Evolutionary conservation across 164 flowering plant genomes (phyloP), one percentile per base, ranked within the genome.

Genomic region (Tetrastigma voinierianum): DNA sequence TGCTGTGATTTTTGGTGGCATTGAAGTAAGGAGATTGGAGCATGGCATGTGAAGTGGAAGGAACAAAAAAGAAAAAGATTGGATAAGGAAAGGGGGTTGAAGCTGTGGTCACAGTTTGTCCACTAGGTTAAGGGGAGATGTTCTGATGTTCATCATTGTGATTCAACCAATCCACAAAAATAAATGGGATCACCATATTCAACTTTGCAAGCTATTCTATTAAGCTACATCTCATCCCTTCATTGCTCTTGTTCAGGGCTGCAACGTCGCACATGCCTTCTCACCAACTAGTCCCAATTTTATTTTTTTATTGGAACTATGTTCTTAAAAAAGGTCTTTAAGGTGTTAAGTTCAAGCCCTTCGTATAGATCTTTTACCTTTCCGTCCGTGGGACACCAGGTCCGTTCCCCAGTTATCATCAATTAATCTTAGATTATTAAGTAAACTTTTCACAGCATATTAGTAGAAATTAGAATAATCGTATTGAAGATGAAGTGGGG

Each of bases 41-140:
- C 71, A 57, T 43, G 53, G 80, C 76, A 74, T 80, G 80, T 79
- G 82, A 67, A 46, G 73, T 23, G 51, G 48, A 62, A 51, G 48
- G 61, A 51, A 62, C 48, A 52, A 21, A 20, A 52, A 13, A 49
- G 49, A 56, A 25, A 64, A 23, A 45, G 62, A 67, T 59, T 67
- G 73, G 74, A 67, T 61, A 72, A 69, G 64, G 57, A 67, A 61
- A 65, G 54, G 60, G 58, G 17, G 19, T 13, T 51, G 18, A 18
- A 20, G 57, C 57, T 69, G 76, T 71, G 78, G 80, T 60, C 78
- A 74, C 70, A n/a, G 53, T 67, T 73, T 70, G 78, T 68, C 80
- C 82, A 76, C 76, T 59, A 46, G 68, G 61, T 16, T 23, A 65
- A 48, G 62, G 66, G 65, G 60, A 57, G 57, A 59, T 61, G 62